Evolutionary conservation across 2,329 filamentous ascomycete species (phyloP).

Genomic region (Aspergillus pseudonomiae): DNA sequence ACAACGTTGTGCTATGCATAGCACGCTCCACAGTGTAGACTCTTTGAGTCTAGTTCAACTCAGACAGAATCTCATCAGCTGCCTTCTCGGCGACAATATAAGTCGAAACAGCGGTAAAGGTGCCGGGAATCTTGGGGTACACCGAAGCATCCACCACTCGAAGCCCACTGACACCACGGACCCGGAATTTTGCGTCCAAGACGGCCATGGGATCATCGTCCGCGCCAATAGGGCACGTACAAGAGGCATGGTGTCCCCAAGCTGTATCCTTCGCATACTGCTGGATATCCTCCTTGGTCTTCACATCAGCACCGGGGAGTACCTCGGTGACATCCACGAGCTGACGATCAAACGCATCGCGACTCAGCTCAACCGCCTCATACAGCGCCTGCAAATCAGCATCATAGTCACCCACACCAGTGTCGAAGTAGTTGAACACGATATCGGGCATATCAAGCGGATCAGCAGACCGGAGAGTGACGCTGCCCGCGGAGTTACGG

Average conservation of each 20-base stretch:
- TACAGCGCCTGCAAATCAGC: constrained; percentile 56
- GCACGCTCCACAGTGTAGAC: not conserved
- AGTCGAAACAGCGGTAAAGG: constrained; percentile 54
- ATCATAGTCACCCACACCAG: constrained; percentile 47
- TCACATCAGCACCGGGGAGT: constrained; percentile 47
- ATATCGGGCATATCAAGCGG: constrained; percentile 67
- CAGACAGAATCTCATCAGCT: constrained; percentile 56
- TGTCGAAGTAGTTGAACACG: constrained; percentile 61
- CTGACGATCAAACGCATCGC: constrained; percentile 48
- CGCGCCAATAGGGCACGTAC: constrained; percentile 59
- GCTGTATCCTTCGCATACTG: constrained; percentile 54
- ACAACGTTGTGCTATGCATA: not conserved
- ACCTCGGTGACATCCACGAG: constrained; percentile 48
- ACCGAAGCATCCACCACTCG: constrained; percentile 65
- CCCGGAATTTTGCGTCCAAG: constrained; percentile 59
- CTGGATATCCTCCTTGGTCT: constrained; percentile 48
- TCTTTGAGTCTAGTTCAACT: not conserved
- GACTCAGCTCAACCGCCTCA: constrained; percentile 59
- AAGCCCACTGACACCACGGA: constrained; percentile 58
- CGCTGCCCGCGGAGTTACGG: constrained; percentile 64
- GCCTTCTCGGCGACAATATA: constrained; percentile 66
- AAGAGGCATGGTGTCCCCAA: constrained; percentile 62
- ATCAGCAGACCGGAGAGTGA: constrained; percentile 63
- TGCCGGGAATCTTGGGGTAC: constrained; percentile 60
- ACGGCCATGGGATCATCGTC: constrained; percentile 59